Evolutionary conservation across 1,139 yeast species (phyloP), one percentile per base, ranked within the genome.

Genomic region (Petasospora fabianii): DNA sequence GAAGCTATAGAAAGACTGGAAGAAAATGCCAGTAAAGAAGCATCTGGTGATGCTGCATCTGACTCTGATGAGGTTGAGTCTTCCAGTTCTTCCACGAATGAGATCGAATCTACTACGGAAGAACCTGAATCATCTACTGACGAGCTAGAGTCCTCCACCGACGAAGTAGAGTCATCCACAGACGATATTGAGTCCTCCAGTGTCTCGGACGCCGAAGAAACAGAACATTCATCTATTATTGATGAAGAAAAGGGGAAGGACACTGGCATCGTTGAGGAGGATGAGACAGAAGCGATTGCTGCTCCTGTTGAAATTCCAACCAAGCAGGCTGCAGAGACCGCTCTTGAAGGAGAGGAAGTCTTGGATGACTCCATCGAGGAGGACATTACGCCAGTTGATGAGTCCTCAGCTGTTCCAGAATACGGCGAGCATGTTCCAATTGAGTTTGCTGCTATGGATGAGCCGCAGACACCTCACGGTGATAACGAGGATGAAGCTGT

Each of bases 291-390:
- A 24, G 4, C 21, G 3, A 34, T 24, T 17, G 30, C 34, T 18
- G n/a, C 34, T 3, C 26, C 39, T 18, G 22, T 22, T 6, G 22
- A 20, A 5, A 14, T 17, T 27, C 19, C 18, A n/a, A 20, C 15
- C n/a, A 35, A 35, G 6, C 39, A 39, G 29, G 30, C 30, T 14
- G 28, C 32, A n/a, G 28, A 29, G 22, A 39, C 42, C n/a, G 27
- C 36, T 3, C 10, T 15, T 4, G 15, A 29, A 5, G 27, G 17
- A 5, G 14, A 26, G 8, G 28, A 26, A 10, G 15, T 26, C n/a
- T 21, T 18, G 10, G 28, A 14, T 12, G 27, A 38, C 2, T 10
- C 24, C 3, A 6, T 18, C 12, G 29, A 30, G 8, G 38, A 35
- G 9, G 35, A 27, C 9, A 24, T 24, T 10, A 31, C 36, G 9